Evolutionary conservation across 805 yeast species (phyloP), one percentile per base, ranked within the genome.

Genomic region (Wickerhamomyces ciferrii): DNA sequence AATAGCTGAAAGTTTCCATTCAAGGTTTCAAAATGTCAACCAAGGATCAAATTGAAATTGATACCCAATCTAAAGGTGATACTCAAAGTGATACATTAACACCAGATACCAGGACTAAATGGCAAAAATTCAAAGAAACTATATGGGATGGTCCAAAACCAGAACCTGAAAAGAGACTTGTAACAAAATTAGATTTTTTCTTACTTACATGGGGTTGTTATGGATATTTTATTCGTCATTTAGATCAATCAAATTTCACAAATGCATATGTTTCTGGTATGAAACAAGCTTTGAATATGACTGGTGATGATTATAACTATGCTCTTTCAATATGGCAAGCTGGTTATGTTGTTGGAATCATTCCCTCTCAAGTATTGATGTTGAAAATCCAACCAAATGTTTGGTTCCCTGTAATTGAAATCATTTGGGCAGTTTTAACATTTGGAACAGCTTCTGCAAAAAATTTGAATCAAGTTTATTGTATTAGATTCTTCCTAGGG

Each of bases 261-360:
- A 79, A 82, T 54, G 87, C 87, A 1, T 83, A 81, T 53, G 80
- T 78, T 37, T 72, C 79, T 20, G 83, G 84, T 11, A 70, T 83
- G 76, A 62, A 72, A 49, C 78, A 74, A 53, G 78, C 67, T 32
- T 65, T 82, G 35, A 68, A 69, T 6, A 73, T 84, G 70, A 56
- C 68, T 43, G 85, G 85, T 14, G 78, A 81, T 55, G 86, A 81
- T 51, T 69, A 82, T 48, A 78, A 42, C 37, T 31, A 41, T 32
- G 43, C 43, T 2, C 14, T 21, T 29, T 32, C 38, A 1, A 6
- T 41, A 13, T 41, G 29, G 18, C 43, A 41, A 17, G 43, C 43
- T 17, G 44, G 44, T 17, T 42, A 42, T 24, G 40, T 35, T 13
- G 20, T 34, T 17, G 39, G 39, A 14, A 29, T 14, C 6, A 35